Evolutionary conservation across 345 rosid genomes (phyloP).

Genomic region (Hibiscus trionum): DNA sequence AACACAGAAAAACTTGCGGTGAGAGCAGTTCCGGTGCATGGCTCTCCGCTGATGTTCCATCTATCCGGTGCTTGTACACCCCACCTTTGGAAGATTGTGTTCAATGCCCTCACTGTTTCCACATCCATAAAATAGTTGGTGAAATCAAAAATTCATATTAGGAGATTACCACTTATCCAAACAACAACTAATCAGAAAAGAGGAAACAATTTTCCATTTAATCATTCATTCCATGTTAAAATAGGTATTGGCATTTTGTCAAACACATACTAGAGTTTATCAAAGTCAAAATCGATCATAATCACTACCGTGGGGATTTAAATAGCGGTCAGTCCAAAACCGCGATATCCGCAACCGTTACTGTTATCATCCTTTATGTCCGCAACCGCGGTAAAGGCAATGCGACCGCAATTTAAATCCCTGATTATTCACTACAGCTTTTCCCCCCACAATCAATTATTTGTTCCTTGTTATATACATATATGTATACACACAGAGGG

Average conservation of each 20-base stretch:
- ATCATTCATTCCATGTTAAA: not conserved
- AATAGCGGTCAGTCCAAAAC: too few relatives aligned
- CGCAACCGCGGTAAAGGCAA: too few relatives aligned
- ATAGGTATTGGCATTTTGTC: not conserved
- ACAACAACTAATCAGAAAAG: not conserved
- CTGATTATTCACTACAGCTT: not conserved
- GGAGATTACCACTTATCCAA: not conserved
- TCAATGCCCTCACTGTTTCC: conserved; percentile 32
- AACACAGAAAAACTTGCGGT: conserved; percentile 12
- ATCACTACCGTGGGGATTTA: not conserved
- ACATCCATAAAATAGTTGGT: not conserved
- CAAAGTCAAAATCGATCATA: not conserved
- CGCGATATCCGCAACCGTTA: too few relatives aligned
- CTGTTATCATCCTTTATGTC: too few relatives aligned
- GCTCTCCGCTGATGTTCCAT: conserved; percentile 51
- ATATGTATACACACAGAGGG: not conserved
- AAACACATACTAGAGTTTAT: not conserved
- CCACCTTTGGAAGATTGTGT: conserved; percentile 44
- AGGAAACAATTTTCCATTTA: not conserved
- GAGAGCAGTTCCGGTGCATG: conserved; percentile 42
- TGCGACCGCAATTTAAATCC: too few relatives aligned
- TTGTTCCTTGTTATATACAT: not conserved
- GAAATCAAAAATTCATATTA: not conserved
- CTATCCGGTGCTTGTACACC: conserved; percentile 9
- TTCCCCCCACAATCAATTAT: not conserved